Evolutionary conservation across 306 rosid species (phyloP), one percentile per base, ranked within the genome.

Genomic region (Castanea sativa): DNA sequence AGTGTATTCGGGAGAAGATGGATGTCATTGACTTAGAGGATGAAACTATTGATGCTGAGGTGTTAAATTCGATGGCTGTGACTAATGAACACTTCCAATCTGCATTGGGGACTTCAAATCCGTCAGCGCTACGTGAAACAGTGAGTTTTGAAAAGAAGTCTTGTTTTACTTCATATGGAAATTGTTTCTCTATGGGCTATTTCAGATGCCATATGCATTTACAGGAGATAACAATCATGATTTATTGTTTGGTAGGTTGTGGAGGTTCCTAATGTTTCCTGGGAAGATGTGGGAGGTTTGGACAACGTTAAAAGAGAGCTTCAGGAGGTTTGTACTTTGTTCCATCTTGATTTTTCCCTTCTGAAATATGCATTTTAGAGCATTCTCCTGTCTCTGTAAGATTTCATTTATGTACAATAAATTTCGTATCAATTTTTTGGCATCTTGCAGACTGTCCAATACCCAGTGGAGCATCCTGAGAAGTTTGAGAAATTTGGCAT

Each of bases 401-500:
- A n/a, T 67, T 56, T 73, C 10, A 43, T 45, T 65, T 43, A 33
- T 53, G 19, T 55, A 5, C 30, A 11, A 59, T 13, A 33, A 73
- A 19, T 23, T 63, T 41, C 20, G 1, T 70, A 32, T 75, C 5
- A 64, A 29, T 14, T 80, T 12, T 73, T 75, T 59, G 73, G 63
- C 57, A 79, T 7, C 59, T 75, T 80, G 82, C 80, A 90, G 94
- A 90, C 91, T 67, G 92, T 88, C 75, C 91, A 88, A 76, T 87
- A 86, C 73, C 94, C 92, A 15, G 94, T 90, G 89, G 94, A 88
- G 83, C 94, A 90, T 82, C 94, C 94, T 57, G 94, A 91, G 51
- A 91, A 88, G 87, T 91, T 91, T 80, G 92, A 90, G 87, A 88
- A 90, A 74, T 90, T 90, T 76, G 94, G 94, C 83, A 90, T 90